These are phyloP conservation scores for Phytophthora aleatoria DNA, from an alignment of 352 stramenopile genomes.

Conservation along the genomic window DNA sequence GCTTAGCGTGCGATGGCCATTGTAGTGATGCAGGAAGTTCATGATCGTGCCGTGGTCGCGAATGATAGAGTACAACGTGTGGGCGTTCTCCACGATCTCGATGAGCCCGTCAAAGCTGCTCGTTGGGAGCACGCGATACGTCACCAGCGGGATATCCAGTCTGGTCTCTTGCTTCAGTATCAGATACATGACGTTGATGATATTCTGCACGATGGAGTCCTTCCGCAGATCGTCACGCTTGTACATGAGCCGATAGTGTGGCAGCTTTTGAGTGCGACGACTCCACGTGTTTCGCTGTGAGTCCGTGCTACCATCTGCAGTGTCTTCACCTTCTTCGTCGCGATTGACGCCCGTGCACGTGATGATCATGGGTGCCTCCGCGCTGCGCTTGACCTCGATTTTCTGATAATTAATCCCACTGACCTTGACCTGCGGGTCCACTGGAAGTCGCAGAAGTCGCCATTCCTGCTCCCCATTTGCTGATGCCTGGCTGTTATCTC, in stretches of 20 bases:
- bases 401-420: slow-evolving; percentile 74
- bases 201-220: slow-evolving; percentile 87
- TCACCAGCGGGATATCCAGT: slow-evolving; percentile 81
- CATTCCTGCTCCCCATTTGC: slow-evolving; percentile 16
- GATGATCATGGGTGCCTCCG: slow-evolving; percentile 82
- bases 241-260: slow-evolving; percentile 87
- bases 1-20: slow-evolving; percentile 82
- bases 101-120: slow-evolving; percentile 87
- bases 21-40: slow-evolving; percentile 88
- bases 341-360: slow-evolving; percentile 78
- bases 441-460: slow-evolving; percentile 60
- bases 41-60: slow-evolving; percentile 82
- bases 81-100: slow-evolving; percentile 87
- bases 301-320: slow-evolving; percentile 27
- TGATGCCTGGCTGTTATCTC: not conserved
- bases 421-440: slow-evolving; percentile 76
- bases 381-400: slow-evolving; percentile 83
- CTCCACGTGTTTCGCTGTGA: slow-evolving; percentile 45
- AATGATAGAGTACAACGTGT: slow-evolving; percentile 88
- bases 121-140: slow-evolving; percentile 85
- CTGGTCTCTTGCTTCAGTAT: slow-evolving; percentile 87
- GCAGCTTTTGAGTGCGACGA: slow-evolving; percentile 35
- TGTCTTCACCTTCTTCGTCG: slow-evolving; percentile 60
- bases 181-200: slow-evolving; percentile 90
- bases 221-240: slow-evolving; percentile 88